Percentiles rank a stretch among this genome's conserved stretches.
phyloP scores from a whole-genome alignment of 345 rosid genomes.

The Aurinia saxatilis region DNA sequence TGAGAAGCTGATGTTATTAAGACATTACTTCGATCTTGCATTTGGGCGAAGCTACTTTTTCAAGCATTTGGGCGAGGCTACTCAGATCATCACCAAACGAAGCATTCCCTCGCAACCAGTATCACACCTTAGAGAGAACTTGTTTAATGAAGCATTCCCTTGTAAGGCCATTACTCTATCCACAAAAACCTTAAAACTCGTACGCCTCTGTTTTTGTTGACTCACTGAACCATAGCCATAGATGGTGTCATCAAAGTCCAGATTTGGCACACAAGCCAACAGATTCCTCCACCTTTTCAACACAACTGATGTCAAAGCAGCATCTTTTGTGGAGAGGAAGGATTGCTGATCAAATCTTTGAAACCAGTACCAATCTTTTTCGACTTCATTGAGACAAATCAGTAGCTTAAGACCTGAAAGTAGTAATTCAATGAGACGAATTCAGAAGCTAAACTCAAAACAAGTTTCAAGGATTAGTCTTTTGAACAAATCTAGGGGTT shows the following conservation, averaged over 20 bases:
- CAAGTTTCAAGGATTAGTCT: no score
- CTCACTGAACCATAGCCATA: no score
- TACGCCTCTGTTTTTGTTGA: no score
- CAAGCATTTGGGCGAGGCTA: neutral
- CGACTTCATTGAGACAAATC: no score
- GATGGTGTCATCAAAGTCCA: neutral
- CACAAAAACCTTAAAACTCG: constrained; percentile 6
- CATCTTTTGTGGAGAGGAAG: constrained; percentile 10
- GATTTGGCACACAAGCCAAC: constrained; percentile 11
- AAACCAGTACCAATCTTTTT: no score
- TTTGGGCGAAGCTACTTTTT: constrained; percentile 11
- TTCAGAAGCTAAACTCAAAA: no score
- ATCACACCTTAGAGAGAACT: neutral
- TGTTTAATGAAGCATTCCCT: neutral
- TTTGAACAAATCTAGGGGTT: no score
- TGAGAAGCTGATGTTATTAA: constrained; percentile 11
- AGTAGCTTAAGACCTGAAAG: no score
- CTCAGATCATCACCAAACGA: neutral
- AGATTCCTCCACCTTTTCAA: neutral
- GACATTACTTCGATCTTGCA: constrained; percentile 15
- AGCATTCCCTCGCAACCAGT: neutral
- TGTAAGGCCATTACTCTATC: constrained; percentile 6
- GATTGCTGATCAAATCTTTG: constrained; percentile 14
- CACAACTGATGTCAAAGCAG: constrained; percentile 14
- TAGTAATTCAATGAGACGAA: no score